These are phyloP conservation scores for Mariannaea sp. DNA, from an alignment of 2,329 filamentous ascomycete genomes.

Conservation along the genomic window DNA sequence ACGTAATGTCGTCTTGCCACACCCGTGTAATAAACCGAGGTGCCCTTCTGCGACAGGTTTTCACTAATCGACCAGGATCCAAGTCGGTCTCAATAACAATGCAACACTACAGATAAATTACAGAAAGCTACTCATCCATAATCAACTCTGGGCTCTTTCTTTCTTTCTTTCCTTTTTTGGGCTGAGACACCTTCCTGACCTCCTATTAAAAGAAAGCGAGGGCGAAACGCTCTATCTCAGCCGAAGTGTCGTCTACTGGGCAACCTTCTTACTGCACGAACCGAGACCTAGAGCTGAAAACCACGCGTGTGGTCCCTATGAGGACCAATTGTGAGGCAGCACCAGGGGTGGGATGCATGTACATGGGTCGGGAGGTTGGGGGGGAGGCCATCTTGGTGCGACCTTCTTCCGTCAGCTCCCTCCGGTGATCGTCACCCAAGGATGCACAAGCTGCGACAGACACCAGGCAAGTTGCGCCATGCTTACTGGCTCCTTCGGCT, in stretches of 20 bases:
- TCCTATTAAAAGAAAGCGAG: constrained; percentile 21
- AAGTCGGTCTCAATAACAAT: too few relatives aligned
- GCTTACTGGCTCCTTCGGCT: not conserved
- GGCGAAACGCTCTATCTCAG: too few relatives aligned
- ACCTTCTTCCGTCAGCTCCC: not conserved
- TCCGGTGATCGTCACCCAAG: not conserved
- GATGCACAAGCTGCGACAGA: not conserved
- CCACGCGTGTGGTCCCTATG: constrained; percentile 24
- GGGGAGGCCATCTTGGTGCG: not conserved
- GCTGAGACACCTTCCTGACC: constrained; percentile 6
- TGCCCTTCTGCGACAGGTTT: constrained; percentile 2
- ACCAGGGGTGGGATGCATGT: not conserved
- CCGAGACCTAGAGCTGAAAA: constrained; percentile 18
- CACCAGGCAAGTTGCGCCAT: not conserved
- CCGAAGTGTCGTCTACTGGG: too few relatives aligned
- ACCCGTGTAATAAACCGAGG: constrained; percentile 28
- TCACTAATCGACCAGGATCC: not conserved
- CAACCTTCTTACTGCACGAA: not conserved
- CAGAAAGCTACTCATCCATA: not conserved
- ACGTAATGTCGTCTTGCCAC: constrained; percentile 33
- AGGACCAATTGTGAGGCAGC: constrained; percentile 16
- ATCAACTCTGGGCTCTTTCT: too few relatives aligned
- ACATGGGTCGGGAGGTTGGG: not conserved
- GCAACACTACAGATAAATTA: not conserved
- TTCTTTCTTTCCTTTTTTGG: too few relatives aligned